These are phyloP conservation scores for Gynandropsis gynandra DNA, from an alignment of 345 rosid genomes.

Conservation along the genomic window DNA sequence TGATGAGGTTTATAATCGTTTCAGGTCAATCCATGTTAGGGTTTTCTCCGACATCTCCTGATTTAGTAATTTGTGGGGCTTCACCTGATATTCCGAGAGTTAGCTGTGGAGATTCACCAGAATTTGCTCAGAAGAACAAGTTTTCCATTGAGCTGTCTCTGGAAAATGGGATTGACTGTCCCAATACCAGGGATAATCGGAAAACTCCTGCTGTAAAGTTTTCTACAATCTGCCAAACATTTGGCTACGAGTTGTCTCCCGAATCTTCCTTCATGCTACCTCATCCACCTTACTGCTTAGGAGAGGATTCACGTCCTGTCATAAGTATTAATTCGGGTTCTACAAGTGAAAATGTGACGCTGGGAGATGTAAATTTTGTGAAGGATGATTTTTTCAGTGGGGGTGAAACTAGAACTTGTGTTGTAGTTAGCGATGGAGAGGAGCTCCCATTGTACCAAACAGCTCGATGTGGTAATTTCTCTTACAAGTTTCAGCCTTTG, in stretches of 20 bases:
- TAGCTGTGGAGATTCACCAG: conserved; percentile 39
- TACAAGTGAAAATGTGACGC: conserved; percentile 20
- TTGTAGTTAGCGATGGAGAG: conserved; percentile 27
- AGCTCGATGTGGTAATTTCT: conserved; percentile 44
- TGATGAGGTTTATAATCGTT: conserved; percentile 17
- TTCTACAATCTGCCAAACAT: conserved; percentile 55
- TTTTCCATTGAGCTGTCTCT: conserved; percentile 63
- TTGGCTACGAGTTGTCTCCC: conserved; percentile 47
- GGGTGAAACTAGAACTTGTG: conserved; percentile 38
- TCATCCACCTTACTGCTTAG: conserved; percentile 25
- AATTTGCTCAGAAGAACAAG: conserved; percentile 25
- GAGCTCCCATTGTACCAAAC: conserved; percentile 36
- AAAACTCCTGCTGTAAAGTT: conserved; percentile 52
- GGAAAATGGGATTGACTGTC: conserved; percentile 57
- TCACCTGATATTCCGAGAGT: conserved; percentile 55
- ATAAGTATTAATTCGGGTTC: conserved; percentile 44
- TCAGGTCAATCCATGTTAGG: conserved; percentile 58
- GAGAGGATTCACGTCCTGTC: conserved; percentile 20
- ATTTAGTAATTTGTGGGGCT: conserved; percentile 61
- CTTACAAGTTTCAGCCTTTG: conserved; percentile 35
- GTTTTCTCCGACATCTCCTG: conserved; percentile 62
- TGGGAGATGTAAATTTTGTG: conserved; percentile 29
- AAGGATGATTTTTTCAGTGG: conserved; percentile 38
- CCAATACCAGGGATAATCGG: conserved; percentile 21
- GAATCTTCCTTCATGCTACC: conserved; percentile 81